Conservation (phyloP, 495 filamentous ascomycete genomes). For the Niebla homalea region DNA sequence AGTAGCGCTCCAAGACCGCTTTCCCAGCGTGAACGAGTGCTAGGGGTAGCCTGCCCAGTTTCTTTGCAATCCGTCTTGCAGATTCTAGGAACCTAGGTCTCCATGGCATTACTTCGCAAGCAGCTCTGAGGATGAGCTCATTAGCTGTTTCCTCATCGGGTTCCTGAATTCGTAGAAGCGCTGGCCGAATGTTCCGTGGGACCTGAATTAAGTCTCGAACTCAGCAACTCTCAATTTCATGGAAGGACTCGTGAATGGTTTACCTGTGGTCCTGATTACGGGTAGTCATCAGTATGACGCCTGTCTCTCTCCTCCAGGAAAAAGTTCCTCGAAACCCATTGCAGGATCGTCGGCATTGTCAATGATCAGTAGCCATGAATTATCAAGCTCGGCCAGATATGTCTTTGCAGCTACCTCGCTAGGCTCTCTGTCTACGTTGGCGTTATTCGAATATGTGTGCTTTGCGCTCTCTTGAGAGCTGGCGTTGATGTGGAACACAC, state of each 20-base stretch:
- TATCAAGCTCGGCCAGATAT: constrained; percentile 18
- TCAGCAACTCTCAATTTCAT: background rate
- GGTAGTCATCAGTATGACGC: constrained; percentile 28
- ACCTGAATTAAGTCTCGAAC: background rate
- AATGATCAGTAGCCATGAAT: constrained; percentile 24
- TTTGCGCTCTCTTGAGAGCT: constrained; percentile 14
- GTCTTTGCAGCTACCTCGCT: constrained; percentile 20
- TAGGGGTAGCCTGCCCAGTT: constrained; percentile 24
- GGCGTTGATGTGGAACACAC: constrained; percentile 20
- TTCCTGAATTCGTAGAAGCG: constrained; percentile 20
- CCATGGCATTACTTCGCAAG: constrained; percentile 20
- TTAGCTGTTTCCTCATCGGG: constrained; percentile 23
- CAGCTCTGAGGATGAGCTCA: constrained; percentile 28
- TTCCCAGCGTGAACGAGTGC: constrained; percentile 29
- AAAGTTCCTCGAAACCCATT: constrained; percentile 17
- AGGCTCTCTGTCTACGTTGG: constrained; percentile 14
- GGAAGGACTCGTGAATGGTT: background rate
- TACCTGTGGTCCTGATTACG: constrained; percentile 20
- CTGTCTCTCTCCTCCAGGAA: constrained; percentile 24
- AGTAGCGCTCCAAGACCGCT: constrained; percentile 6
- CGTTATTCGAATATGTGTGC: constrained; percentile 18
- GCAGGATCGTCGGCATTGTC: constrained; percentile 23
- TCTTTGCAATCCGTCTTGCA: constrained; percentile 19
- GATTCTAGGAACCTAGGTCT: constrained; percentile 2
- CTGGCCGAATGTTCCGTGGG: constrained; percentile 16